Evolutionary conservation across 2,329 filamentous ascomycete genomes (phyloP).

Genomic region (Fusarium virguliforme): DNA sequence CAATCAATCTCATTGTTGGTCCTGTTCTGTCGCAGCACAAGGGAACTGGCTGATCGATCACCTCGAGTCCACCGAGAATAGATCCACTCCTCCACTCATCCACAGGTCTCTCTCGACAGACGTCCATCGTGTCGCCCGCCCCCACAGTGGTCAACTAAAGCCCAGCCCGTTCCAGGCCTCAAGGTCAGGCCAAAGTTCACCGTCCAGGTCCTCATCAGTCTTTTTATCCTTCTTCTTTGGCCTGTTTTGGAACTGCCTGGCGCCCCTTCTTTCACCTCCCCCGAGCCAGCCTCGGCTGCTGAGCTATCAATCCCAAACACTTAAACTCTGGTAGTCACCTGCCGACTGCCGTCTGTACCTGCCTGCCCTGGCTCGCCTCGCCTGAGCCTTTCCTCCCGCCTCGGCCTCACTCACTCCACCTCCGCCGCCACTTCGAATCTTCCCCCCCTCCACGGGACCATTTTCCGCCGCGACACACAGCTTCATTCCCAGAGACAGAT

Average conservation of each 20-base stretch:
- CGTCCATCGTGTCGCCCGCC: slow-evolving; percentile 8
- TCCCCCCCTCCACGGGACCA: slow-evolving; percentile 40
- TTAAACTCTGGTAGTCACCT: slow-evolving; percentile 11
- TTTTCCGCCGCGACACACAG: slow-evolving; percentile 30
- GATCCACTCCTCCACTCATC: slow-evolving; percentile 26
- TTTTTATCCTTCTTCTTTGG: slow-evolving; percentile 40
- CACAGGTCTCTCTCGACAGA: neutral
- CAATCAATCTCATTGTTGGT: neutral
- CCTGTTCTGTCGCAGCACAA: neutral
- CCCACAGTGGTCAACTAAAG: slow-evolving; percentile 41
- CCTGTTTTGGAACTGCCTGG: slow-evolving; percentile 30
- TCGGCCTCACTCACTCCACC: slow-evolving; percentile 39
- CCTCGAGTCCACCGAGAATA: slow-evolving; percentile 16
- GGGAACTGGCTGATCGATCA: slow-evolving; percentile 38
- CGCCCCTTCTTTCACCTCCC: slow-evolving; percentile 31
- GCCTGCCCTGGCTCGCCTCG: neutral
- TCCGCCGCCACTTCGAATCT: slow-evolving; percentile 42
- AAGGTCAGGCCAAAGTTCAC: slow-evolving; percentile 51
- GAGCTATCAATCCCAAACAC: slow-evolving; percentile 38
- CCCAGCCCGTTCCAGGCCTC: slow-evolving; percentile 48
- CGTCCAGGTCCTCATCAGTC: slow-evolving; percentile 47
- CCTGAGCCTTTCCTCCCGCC: slow-evolving; percentile 37
- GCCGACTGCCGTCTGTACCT: slow-evolving; percentile 11
- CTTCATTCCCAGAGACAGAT: slow-evolving; percentile 12
- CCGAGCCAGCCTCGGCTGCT: slow-evolving; percentile 36